These are phyloP conservation scores for Phytophthora gonapodyides DNA, from an alignment of 352 stramenopile genomes.

Conservation along the genomic window DNA sequence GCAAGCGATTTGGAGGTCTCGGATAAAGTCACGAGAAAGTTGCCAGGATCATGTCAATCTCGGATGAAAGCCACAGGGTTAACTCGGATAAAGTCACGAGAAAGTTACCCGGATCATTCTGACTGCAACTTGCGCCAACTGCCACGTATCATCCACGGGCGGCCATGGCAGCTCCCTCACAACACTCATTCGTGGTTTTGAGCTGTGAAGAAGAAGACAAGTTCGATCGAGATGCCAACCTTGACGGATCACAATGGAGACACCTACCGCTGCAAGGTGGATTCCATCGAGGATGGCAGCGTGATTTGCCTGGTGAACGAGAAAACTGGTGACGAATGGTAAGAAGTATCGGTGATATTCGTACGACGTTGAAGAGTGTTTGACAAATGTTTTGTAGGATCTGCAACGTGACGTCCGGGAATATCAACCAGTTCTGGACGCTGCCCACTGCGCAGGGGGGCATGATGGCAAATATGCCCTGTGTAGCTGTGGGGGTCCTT, in stretches of 20 bases:
- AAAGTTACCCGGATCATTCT: no score
- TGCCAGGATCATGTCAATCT: no score
- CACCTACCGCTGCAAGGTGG: not conserved
- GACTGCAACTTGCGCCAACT: no score
- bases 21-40: no score
- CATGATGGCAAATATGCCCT: not conserved
- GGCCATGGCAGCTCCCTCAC: not conserved
- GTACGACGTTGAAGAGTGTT: no score
- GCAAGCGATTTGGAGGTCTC: not conserved
- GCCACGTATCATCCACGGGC: no score
- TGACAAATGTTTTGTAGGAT: constrained; percentile 5
- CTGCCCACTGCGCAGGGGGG: not conserved
- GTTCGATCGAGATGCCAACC: not conserved
- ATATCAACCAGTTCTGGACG: constrained; percentile 15
- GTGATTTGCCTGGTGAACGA: constrained; percentile 7
- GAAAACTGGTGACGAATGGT: constrained; percentile 17
- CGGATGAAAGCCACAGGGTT: no score
- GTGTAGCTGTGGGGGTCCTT: constrained; percentile 7
- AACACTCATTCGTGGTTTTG: constrained; percentile 1
- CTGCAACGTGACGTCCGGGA: constrained; percentile 6
- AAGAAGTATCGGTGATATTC: no score
- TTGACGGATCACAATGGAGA: constrained; percentile 13
- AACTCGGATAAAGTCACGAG: no score
- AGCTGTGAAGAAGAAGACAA: not conserved
- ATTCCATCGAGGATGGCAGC: not conserved